phyloP scores from a whole-genome alignment of 73 alveolate species.

The Tetrahymena malaccensis region DNA sequence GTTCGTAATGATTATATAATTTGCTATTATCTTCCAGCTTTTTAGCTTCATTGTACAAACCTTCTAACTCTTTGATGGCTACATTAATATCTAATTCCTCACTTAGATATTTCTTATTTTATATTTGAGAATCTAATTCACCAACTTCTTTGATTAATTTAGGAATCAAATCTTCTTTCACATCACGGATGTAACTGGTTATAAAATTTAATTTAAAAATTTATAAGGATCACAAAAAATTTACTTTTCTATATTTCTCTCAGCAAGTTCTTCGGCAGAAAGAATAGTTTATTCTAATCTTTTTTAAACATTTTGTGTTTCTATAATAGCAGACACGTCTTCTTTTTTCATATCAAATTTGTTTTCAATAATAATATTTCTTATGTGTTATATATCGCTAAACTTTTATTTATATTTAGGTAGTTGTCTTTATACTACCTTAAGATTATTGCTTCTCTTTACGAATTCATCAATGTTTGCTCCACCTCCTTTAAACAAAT shows the following conservation, averaged over 20 bases:
- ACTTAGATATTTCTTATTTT: constrained; percentile 26
- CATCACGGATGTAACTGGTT: constrained; percentile 8
- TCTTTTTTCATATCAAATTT: constrained; percentile 58
- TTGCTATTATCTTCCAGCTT: constrained; percentile 59
- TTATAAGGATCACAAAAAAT: not conserved
- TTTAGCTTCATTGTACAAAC: constrained; percentile 24
- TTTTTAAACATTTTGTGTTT: constrained; percentile 39
- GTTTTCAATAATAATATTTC: constrained; percentile 51
- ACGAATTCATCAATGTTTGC: constrained; percentile 63
- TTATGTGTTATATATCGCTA: constrained; percentile 44
- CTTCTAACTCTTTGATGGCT: constrained; percentile 31
- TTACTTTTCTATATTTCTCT: constrained; percentile 21
- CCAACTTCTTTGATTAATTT: constrained; percentile 26
- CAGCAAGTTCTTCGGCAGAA: constrained; percentile 44
- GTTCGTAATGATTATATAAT: constrained; percentile 47
- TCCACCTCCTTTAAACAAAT: constrained; percentile 26
- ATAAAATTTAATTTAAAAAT: not conserved
- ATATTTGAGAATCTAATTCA: constrained; percentile 14
- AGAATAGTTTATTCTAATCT: constrained; percentile 34
- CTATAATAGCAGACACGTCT: constrained; percentile 45
- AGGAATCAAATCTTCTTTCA: constrained; percentile 24
- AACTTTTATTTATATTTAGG: constrained; percentile 42
- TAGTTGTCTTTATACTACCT: constrained; percentile 36
- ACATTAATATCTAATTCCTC: constrained; percentile 25
- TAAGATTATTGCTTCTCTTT: constrained; percentile 45